A percentile compares a stretch with the other conserved stretches of the same genome.
Evolutionary conservation across 2,329 filamentous ascomycete species (phyloP).

Genomic region (Pestalotiopsis sp.): DNA sequence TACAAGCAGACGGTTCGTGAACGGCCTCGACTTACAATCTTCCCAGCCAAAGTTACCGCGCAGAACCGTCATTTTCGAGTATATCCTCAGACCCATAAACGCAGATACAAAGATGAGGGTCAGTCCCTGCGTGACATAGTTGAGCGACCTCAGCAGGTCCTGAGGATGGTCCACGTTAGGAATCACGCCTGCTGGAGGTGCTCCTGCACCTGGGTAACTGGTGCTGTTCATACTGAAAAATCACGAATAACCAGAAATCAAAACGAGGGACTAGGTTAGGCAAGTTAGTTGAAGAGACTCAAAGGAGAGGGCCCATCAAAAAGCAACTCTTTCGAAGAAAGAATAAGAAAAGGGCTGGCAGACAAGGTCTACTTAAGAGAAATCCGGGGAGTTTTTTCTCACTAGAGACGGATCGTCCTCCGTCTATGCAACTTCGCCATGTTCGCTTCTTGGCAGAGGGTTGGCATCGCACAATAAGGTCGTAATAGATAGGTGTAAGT

Average conservation of each 20-base stretch:
- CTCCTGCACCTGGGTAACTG: conserved; percentile 21
- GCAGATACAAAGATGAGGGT: conserved; percentile 28
- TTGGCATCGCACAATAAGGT: not conserved
- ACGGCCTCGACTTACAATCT: conserved; percentile 28
- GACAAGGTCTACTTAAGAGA: not conserved
- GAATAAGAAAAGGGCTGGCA: not conserved
- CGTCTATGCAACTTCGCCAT: not conserved
- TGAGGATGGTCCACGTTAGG: conserved; percentile 27
- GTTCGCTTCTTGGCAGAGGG: not conserved
- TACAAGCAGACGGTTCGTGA: too few relatives aligned
- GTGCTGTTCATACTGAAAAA: not conserved
- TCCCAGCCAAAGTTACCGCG: conserved; percentile 23
- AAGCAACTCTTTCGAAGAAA: not conserved
- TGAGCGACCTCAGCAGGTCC: conserved; percentile 29
- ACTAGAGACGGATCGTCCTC: not conserved
- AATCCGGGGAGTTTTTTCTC: not conserved
- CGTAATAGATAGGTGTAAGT: not conserved
- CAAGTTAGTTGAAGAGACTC: not conserved
- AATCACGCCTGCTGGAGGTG: conserved; percentile 28
- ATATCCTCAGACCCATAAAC: conserved; percentile 28
- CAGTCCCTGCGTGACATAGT: conserved; percentile 30
- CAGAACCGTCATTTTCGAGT: conserved; percentile 25
- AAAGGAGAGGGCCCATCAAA: not conserved
- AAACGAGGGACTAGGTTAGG: not conserved
- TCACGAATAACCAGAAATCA: not conserved